A percentile compares a stretch with the other conserved stretches of the same genome.
Evolutionary conservation across 2,329 filamentous ascomycete species (phyloP).

Genomic region (Nannizziopsis barbatae): DNA sequence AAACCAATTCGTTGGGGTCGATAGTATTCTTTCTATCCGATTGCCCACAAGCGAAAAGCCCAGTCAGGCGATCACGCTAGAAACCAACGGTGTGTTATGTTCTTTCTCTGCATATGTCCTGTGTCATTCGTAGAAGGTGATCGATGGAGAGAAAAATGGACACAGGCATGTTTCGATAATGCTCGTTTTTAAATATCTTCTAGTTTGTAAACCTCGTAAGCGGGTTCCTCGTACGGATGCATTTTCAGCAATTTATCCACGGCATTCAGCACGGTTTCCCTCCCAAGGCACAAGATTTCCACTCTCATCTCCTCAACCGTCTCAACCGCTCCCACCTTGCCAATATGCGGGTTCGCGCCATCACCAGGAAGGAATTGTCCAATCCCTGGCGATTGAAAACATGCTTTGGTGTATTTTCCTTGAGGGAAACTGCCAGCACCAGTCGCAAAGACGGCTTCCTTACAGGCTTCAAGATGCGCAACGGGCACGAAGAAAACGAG

Average conservation of each 20-base stretch:
- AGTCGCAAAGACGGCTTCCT: slow-evolving; percentile 33
- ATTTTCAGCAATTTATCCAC: slow-evolving; percentile 32
- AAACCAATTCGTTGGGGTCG: no score
- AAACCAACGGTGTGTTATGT: no score
- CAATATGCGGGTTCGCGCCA: slow-evolving; percentile 33
- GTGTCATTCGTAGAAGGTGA: no score
- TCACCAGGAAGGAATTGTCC: slow-evolving; percentile 34
- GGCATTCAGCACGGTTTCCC: slow-evolving; percentile 28
- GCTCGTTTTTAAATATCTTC: slow-evolving; percentile 27
- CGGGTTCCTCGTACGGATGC: slow-evolving; percentile 39
- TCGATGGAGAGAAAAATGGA: neutral
- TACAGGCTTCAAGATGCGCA: slow-evolving; percentile 30
- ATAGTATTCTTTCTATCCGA: no score
- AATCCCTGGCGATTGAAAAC: slow-evolving; percentile 32
- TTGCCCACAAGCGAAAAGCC: no score
- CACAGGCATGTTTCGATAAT: no score
- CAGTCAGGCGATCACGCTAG: no score
- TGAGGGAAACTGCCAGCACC: slow-evolving; percentile 35
- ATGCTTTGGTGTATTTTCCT: slow-evolving; percentile 32
- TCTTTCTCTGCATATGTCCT: no score
- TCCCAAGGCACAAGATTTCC: slow-evolving; percentile 35
- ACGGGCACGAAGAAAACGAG: slow-evolving; percentile 37
- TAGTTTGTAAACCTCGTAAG: slow-evolving; percentile 36
- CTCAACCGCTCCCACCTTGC: slow-evolving; percentile 30
- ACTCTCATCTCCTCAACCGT: slow-evolving; percentile 34